Conservation (phyloP, 352 stramenopile genomes). For the Phytophthora brassicae region DNA sequence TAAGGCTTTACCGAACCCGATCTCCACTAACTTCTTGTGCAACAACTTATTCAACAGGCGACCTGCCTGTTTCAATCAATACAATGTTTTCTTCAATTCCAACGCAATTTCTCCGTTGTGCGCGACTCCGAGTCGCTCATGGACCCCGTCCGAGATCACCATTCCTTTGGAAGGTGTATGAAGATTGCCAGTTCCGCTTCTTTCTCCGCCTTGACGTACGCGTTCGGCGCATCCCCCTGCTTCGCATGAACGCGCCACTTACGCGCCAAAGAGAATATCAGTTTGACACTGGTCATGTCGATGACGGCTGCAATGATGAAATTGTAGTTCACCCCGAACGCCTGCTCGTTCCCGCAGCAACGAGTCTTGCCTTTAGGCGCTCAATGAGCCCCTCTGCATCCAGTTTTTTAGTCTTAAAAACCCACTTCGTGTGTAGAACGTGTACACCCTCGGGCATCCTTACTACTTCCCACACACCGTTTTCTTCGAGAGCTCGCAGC, state of each 20-base stretch:
- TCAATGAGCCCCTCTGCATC: not conserved
- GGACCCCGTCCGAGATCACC: not conserved
- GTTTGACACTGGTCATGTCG: constrained; percentile 6
- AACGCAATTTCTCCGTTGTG: constrained; percentile 7
- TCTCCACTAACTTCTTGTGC: constrained; percentile 12
- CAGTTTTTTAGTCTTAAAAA: not conserved
- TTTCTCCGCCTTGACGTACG: constrained; percentile 29
- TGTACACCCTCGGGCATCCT: too few relatives aligned
- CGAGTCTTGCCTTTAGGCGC: not conserved
- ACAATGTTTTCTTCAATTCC: constrained; percentile 28
- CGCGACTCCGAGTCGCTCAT: not conserved
- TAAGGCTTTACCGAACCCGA: constrained; percentile 17
- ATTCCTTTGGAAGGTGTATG: constrained; percentile 23
- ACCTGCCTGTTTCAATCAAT: constrained; percentile 33
- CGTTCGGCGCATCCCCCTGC: constrained; percentile 33
- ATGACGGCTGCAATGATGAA: not conserved
- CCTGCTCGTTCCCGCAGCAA: not conserved
- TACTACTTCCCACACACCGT: constrained; percentile 2
- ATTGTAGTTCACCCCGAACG: not conserved
- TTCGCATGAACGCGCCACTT: constrained; percentile 14
- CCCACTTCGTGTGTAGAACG: constrained; percentile 3
- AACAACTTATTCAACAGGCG: constrained; percentile 33
- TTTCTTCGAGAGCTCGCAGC: constrained; percentile 8
- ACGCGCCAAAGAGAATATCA: constrained; percentile 19
- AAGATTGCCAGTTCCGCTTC: constrained; percentile 25